phyloP scores from a whole-genome alignment of 495 filamentous ascomycete genomes.

The Lasiosphaeria hispida region DNA sequence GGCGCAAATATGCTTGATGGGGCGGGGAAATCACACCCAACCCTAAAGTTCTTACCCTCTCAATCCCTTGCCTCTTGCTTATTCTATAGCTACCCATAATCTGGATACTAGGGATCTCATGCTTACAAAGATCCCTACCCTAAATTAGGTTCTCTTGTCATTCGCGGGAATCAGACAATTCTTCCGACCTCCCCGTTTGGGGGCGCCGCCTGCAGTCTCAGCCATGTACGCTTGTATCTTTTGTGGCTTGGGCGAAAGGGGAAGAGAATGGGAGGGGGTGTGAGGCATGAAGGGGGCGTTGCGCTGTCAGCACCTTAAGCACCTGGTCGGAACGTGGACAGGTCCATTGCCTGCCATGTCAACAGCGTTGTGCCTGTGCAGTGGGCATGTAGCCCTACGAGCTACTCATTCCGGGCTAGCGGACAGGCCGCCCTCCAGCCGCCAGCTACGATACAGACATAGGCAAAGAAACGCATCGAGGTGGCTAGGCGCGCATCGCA shows the following conservation, averaged over 20 bases:
- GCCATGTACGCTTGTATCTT: background rate
- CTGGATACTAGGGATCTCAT: background rate
- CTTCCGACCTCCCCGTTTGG: background rate
- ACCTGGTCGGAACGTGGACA: constrained; percentile 8
- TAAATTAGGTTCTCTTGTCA: constrained; percentile 11
- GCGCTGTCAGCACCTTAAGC: constrained; percentile 29
- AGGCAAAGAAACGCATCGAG: no score
- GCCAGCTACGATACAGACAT: no score
- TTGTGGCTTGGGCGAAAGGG: background rate
- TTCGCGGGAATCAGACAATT: background rate
- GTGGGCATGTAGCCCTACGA: constrained; percentile 22
- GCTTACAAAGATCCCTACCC: background rate
- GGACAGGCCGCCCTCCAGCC: no score
- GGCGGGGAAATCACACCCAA: no score
- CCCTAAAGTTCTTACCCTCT: no score
- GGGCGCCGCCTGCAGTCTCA: no score
- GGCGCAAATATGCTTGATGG: no score
- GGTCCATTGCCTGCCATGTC: background rate
- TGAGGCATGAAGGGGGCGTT: constrained; percentile 1
- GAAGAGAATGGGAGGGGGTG: background rate
- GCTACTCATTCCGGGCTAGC: constrained; percentile 10
- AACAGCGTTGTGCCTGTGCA: background rate
- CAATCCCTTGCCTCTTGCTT: no score
- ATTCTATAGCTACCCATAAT: no score
- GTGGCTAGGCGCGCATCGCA: no score